Evolutionary conservation across 2,329 filamentous ascomycete species (phyloP).

Genomic region (Pseudogymnoascus sp.): DNA sequence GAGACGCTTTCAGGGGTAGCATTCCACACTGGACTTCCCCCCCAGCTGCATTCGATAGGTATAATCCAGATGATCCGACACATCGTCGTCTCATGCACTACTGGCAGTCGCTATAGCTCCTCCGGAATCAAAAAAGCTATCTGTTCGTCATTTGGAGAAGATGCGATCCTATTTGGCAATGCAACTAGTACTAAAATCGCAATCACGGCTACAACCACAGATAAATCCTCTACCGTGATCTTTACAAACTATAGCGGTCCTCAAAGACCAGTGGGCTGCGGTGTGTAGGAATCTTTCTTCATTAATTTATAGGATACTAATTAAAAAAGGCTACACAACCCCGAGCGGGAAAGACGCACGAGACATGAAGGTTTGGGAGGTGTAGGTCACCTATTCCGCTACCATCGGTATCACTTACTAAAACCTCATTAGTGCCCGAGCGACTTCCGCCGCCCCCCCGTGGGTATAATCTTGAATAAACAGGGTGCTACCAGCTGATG

Average conservation of each 20-base stretch:
- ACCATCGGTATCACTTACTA: too few species aligned
- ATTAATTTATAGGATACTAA: too few species aligned
- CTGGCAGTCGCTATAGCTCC: slow-evolving; percentile 16
- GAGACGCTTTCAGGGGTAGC: slow-evolving; percentile 2
- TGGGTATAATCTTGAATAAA: neutral
- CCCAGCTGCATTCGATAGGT: neutral
- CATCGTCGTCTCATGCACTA: slow-evolving; percentile 12
- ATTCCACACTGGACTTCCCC: slow-evolving; percentile 8
- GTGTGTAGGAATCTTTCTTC: too few species aligned
- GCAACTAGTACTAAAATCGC: slow-evolving; percentile 12
- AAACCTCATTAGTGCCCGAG: slow-evolving; percentile 12
- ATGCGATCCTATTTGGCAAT: neutral
- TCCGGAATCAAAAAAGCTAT: slow-evolving; percentile 13
- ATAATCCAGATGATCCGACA: neutral
- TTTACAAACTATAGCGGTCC: slow-evolving; percentile 15
- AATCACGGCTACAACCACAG: slow-evolving; percentile 14
- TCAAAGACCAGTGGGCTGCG: too few species aligned
- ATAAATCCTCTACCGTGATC: slow-evolving; percentile 13
- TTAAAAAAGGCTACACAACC: too few species aligned
- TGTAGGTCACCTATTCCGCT: too few species aligned
- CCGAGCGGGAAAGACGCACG: too few species aligned
- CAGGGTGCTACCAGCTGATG: neutral
- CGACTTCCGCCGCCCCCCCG: slow-evolving; percentile 15
- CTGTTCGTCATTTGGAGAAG: slow-evolving; percentile 2
- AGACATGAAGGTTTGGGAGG: too few species aligned